phyloP scores from a whole-genome alignment of 371 early-diverging fungal species.

The Agmasoma carcini region DNA sequence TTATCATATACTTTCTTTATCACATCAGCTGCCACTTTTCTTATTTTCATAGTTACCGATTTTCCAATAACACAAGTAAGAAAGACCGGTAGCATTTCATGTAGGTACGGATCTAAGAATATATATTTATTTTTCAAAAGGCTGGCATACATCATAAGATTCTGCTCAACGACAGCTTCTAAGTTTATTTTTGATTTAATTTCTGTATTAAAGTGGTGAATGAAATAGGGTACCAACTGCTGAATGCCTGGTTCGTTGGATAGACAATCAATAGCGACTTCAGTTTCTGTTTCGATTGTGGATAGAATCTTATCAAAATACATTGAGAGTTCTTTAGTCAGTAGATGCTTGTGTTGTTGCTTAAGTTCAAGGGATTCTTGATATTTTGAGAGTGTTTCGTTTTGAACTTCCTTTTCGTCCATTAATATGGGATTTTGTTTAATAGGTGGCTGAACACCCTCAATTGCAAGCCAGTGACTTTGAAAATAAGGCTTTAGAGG shows the following conservation, averaged over 20 bases:
- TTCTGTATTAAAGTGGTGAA: constrained; percentile 75
- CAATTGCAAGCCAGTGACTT: constrained; percentile 94
- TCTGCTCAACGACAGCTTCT: constrained; percentile 54
- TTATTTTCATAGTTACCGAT: constrained; percentile 55
- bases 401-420: constrained; percentile 54
- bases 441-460: constrained; percentile 93
- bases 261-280: constrained; percentile 69
- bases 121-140: constrained; percentile 72
- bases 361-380: constrained; percentile 52
- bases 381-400: constrained; percentile 61
- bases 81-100: constrained; percentile 84
- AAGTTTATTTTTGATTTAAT: constrained; percentile 54
- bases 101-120: constrained; percentile 91
- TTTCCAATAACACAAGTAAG: constrained; percentile 81
- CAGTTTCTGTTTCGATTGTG: constrained; percentile 62
- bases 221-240: constrained; percentile 87
- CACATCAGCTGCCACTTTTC: constrained; percentile 40
- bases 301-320: constrained; percentile 84
- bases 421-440: constrained; percentile 82
- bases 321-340: constrained; percentile 80
- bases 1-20: constrained; percentile 52
- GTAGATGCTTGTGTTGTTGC: constrained; percentile 58
- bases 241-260: constrained; percentile 77
- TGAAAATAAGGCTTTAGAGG: constrained; percentile 56
- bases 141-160: constrained; percentile 66